Percentiles rank a stretch among this genome's conserved stretches.
Conservation (phyloP, 805 yeast species). For the Brettanomyces nanus region DNA sequence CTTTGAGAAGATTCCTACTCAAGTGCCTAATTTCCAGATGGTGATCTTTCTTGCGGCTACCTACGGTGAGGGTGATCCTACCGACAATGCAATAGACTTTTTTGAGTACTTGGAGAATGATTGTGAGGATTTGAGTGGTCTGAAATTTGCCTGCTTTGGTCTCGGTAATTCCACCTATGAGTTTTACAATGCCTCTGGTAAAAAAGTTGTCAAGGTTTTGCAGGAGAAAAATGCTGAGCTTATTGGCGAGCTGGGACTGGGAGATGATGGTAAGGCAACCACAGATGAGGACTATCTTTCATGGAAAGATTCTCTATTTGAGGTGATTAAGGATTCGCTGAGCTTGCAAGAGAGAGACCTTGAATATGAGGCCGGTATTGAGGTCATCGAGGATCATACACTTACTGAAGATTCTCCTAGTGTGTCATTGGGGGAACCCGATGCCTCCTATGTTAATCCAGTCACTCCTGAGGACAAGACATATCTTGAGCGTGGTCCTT, state of each 20-base stretch:
- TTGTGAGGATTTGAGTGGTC: slow-evolving; percentile 43
- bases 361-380: slow-evolving; percentile 63
- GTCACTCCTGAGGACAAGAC: slow-evolving; percentile 23
- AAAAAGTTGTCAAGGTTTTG: slow-evolving; percentile 42
- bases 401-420: slow-evolving; percentile 23
- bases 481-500: slow-evolving; percentile 55
- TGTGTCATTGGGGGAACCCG: slow-evolving; percentile 82
- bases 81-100: slow-evolving; percentile 85
- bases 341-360: slow-evolving; percentile 74
- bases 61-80: slow-evolving; percentile 98
- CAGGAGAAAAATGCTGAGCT: slow-evolving; percentile 63
- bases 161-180: slow-evolving; percentile 94
- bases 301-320: slow-evolving; percentile 82
- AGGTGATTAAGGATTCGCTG: slow-evolving; percentile 52
- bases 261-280: slow-evolving; percentile 92
- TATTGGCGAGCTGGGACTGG: slow-evolving; percentile 76
- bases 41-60: slow-evolving; percentile 72
- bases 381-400: slow-evolving; percentile 31
- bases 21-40: slow-evolving; percentile 45
- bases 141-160: slow-evolving; percentile 76
- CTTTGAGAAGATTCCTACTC: slow-evolving; percentile 53
- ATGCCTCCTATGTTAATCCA: slow-evolving; percentile 40
- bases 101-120: slow-evolving; percentile 60
- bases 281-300: slow-evolving; percentile 91
- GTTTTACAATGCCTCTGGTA: slow-evolving; percentile 78